Evolutionary conservation across 805 yeast genomes (phyloP).

Genomic region (Komagataella ulmi): DNA sequence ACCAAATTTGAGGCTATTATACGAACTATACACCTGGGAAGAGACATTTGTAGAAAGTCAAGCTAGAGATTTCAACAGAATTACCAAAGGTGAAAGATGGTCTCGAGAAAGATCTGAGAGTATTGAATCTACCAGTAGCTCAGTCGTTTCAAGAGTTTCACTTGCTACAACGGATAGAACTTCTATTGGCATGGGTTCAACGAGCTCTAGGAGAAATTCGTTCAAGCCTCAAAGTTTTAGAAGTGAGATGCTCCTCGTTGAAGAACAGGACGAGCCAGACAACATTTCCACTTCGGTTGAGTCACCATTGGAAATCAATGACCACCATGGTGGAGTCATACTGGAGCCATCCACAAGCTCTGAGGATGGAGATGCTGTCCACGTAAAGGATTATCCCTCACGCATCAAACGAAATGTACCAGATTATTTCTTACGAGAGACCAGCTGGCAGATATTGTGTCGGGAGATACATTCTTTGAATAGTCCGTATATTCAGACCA

Average conservation of each 20-base stretch:
- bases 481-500: conserved; percentile 36
- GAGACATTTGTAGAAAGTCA: conserved; percentile 16
- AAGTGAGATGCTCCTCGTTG: conserved; percentile 3
- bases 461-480: conserved; percentile 73
- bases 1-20: conserved; percentile 86
- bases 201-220: not conserved
- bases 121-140: not conserved
- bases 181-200: not conserved
- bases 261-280: not conserved
- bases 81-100: not conserved
- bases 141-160: not conserved
- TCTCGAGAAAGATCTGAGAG: not conserved
- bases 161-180: not conserved
- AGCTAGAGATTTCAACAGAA: not conserved
- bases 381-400: not conserved
- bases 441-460: conserved; percentile 84
- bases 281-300: not conserved
- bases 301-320: not conserved
- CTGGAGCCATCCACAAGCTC: not conserved
- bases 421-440: conserved; percentile 34
- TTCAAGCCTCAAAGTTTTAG: not conserved
- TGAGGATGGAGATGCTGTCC: not conserved
- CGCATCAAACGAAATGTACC: not conserved
- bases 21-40: conserved; percentile 71
- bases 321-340: not conserved